Conservation (phyloP, 139 green algal genomes). For the Coelastrella sp. region DNA sequence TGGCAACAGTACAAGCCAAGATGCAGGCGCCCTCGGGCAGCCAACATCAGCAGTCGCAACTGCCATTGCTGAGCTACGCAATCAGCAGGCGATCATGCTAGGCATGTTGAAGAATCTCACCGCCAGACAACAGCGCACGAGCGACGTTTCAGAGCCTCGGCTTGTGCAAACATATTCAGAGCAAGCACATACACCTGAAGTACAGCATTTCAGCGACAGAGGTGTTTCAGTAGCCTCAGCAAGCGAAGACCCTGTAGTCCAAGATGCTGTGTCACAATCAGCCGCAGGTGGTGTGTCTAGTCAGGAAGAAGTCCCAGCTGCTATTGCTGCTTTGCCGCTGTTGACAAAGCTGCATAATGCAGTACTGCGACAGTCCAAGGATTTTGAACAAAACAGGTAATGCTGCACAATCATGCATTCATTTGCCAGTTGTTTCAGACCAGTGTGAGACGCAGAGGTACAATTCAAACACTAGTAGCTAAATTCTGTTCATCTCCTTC, state of each 20-base stretch:
- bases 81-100: neutral
- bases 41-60: neutral
- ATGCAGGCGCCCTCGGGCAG: neutral
- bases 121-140: neutral
- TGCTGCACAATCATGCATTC: neutral
- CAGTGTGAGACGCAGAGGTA: too few species aligned
- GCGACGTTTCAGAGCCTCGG: too few species aligned
- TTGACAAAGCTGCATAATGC: constrained; percentile 13
- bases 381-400: constrained; percentile 20
- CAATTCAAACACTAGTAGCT: too few species aligned
- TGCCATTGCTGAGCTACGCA: neutral
- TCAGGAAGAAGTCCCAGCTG: neutral
- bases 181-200: too few species aligned
- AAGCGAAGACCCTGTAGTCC: neutral
- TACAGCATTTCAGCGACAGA: too few species aligned
- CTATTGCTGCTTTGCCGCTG: constrained; percentile 12
- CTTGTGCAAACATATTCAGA: too few species aligned
- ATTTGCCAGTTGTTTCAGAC: too few species aligned
- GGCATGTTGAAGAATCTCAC: neutral
- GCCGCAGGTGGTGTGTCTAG: neutral
- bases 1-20: neutral
- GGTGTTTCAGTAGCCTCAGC: neutral
- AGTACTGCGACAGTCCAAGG: constrained; percentile 17
- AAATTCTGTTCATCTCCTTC: too few species aligned
- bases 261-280: too few species aligned